Evolutionary conservation across 768 basidiomycete genomes (phyloP).

Genomic region (Candolleomyces eurysporus): DNA sequence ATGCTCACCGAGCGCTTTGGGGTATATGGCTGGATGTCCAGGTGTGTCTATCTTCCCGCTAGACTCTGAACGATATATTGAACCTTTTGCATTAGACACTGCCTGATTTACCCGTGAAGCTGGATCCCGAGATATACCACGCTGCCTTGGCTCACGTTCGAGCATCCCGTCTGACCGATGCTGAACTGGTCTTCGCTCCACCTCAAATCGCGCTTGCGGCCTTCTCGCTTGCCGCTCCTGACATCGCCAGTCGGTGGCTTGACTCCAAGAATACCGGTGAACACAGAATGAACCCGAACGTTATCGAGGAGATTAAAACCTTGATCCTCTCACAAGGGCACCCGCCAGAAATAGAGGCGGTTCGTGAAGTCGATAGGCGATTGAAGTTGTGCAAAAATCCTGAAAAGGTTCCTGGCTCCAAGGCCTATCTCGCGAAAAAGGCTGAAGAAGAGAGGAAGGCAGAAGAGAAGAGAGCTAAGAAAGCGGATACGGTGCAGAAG

Average conservation of each 20-base stretch:
- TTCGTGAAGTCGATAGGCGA: conserved; percentile 86
- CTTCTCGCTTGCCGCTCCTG: conserved; percentile 62
- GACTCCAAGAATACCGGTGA: conserved; percentile 29
- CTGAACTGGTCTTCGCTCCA: conserved; percentile 88
- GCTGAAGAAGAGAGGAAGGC: conserved; percentile 70
- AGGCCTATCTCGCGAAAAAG: conserved; percentile 70
- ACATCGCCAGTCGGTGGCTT: conserved; percentile 62
- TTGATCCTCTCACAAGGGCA: conserved; percentile 55
- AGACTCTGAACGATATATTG: not conserved
- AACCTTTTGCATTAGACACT: conserved; percentile 44
- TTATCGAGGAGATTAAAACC: conserved; percentile 52
- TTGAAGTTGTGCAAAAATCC: conserved; percentile 92
- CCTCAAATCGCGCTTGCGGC: conserved; percentile 91
- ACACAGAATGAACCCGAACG: conserved; percentile 15
- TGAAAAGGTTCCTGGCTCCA: conserved; percentile 90
- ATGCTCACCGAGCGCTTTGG: conserved; percentile 85
- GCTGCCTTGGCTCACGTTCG: conserved; percentile 65
- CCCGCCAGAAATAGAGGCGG: conserved; percentile 75
- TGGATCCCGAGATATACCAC: conserved; percentile 59
- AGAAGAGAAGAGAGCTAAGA: conserved; percentile 65
- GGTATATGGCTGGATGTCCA: conserved; percentile 88
- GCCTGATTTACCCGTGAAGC: conserved; percentile 47
- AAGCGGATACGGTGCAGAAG: conserved; percentile 48
- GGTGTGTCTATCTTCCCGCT: conserved; percentile 37
- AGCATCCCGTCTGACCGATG: conserved; percentile 84